Evolutionary conservation across 176 grass and related monocot species (phyloP), one percentile per base, ranked within the genome.

Genomic region (Triticum monococcum): DNA sequence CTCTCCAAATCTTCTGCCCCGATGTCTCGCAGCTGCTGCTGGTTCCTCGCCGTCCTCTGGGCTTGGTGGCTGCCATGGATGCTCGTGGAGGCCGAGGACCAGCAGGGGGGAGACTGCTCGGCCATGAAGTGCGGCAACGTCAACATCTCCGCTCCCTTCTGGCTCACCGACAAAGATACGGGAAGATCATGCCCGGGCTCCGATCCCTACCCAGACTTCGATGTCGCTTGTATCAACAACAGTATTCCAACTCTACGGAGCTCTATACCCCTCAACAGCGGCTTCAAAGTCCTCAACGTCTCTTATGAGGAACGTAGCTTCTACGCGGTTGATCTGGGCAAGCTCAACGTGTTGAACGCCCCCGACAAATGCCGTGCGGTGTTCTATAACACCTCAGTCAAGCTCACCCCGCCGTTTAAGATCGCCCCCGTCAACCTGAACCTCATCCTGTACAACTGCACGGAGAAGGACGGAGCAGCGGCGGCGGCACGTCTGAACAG

Each of bases 111-210:
- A 68, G 65, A 17, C 30, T 68, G 65, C 65, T 18, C 16, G 65
- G 1, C 30, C 7, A 33, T 1, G 40, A 43, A 4, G 65, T 68
- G 65, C 7, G 30, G 30, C 30, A 35, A 68, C 14, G 14, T 68
- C 1, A 68, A 0, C 5, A 33, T 68, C 64, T 68, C 7, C 0
- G 0, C 9, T 8, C 65, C 65, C 0, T 68, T 68, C 30, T 68
- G 65, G 65, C 14, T 68, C 64, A 0, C 0, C 2, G 14, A 68
- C 7, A 0, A 0, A 8, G 14, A 0, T 2, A 9, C 7, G 1
- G 64, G 64, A 9, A 68, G 3, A 0, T 4, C 14, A 18, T 68
- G 64, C 3, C 28, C 28, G 28, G 1, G 64, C 7, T 3, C 12
- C 3, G 4, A 45, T 22, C 17, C 54, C 54, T 3, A 22, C 13